Percentiles rank a stretch among this genome's conserved stretches.
These are phyloP conservation scores for Pseudocercospora cruenta DNA, from an alignment of 2,329 filamentous ascomycete species.

Conservation along the genomic window DNA sequence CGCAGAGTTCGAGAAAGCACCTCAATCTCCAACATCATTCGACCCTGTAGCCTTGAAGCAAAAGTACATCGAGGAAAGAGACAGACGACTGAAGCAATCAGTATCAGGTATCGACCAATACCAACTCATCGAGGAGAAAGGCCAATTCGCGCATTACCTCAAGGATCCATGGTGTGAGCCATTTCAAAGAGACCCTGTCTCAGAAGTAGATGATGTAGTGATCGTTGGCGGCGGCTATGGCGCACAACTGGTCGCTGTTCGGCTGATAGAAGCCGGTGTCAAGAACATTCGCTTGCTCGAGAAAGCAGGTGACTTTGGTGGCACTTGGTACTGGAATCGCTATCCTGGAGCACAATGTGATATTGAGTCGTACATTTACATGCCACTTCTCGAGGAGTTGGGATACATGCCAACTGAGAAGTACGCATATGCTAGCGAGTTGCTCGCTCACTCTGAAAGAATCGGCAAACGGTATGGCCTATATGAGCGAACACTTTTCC, in stretches of 20 bases:
- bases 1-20: constrained; percentile 24
- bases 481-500: constrained; percentile 49
- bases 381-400: constrained; percentile 48
- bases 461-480: constrained; percentile 26
- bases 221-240: constrained; percentile 31
- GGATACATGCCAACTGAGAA: constrained; percentile 48
- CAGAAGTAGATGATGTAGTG: constrained; percentile 25
- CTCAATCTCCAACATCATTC: constrained; percentile 17
- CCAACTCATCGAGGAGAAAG: constrained; percentile 24
- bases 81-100: constrained; percentile 24
- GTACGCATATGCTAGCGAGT: constrained; percentile 46
- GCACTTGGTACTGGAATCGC: constrained; percentile 43
- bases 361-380: constrained; percentile 52
- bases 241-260: constrained; percentile 27
- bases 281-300: constrained; percentile 28
- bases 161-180: constrained; percentile 27
- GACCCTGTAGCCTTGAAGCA: constrained; percentile 29
- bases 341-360: constrained; percentile 55
- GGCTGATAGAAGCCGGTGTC: constrained; percentile 29
- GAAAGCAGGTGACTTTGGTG: constrained; percentile 42
- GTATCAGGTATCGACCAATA: constrained; percentile 29
- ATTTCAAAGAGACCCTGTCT: constrained; percentile 24
- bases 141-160: constrained; percentile 24
- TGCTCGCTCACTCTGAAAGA: constrained; percentile 36
- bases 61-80: constrained; percentile 27